phyloP scores from a whole-genome alignment of 495 filamentous ascomycete genomes.

The Hypomontagnella submonticulosa region DNA sequence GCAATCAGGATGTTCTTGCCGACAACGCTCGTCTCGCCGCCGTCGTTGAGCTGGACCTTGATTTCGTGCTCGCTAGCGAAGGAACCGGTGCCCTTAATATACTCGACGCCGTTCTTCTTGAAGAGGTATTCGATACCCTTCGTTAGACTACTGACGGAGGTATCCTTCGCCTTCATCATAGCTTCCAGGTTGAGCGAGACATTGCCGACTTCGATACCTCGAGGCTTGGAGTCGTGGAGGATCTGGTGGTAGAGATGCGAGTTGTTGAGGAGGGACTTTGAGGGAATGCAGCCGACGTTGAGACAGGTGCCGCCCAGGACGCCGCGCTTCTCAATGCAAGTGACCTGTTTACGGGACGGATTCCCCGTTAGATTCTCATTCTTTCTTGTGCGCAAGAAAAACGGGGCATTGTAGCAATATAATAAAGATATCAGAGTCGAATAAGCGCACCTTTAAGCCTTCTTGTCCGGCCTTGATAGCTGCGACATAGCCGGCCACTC shows the following conservation, averaged over 20 bases:
- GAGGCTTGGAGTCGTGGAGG: conserved; percentile 95
- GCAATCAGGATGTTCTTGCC: conserved; percentile 99
- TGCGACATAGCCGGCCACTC: conserved; percentile 98
- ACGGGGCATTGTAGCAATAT: background rate
- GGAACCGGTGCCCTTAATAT: conserved; percentile 89
- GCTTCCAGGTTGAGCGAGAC: conserved; percentile 94
- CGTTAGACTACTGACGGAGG: conserved; percentile 86
- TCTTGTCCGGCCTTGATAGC: conserved; percentile 99
- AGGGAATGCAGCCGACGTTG: conserved; percentile 99
- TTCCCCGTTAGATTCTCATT: conserved; percentile 28
- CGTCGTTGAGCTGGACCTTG: conserved; percentile 87
- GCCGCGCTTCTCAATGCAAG: conserved; percentile 98
- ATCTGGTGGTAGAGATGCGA: conserved; percentile 98
- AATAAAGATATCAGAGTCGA: conserved; percentile 10
- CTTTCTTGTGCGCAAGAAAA: conserved; percentile 1
- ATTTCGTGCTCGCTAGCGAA: conserved; percentile 92
- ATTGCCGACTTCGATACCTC: conserved; percentile 92
- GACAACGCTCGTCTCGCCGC: conserved; percentile 81
- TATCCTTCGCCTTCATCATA: conserved; percentile 98
- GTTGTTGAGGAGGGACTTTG: conserved; percentile 99
- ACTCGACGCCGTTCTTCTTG: conserved; percentile 99
- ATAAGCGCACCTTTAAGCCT: conserved; percentile 85
- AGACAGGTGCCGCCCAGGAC: conserved; percentile 95
- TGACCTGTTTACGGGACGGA: conserved; percentile 69
- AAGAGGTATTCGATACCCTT: conserved; percentile 98